Conservation (phyloP, 441 rosid genomes). For the Brassica hybrid region DNA sequence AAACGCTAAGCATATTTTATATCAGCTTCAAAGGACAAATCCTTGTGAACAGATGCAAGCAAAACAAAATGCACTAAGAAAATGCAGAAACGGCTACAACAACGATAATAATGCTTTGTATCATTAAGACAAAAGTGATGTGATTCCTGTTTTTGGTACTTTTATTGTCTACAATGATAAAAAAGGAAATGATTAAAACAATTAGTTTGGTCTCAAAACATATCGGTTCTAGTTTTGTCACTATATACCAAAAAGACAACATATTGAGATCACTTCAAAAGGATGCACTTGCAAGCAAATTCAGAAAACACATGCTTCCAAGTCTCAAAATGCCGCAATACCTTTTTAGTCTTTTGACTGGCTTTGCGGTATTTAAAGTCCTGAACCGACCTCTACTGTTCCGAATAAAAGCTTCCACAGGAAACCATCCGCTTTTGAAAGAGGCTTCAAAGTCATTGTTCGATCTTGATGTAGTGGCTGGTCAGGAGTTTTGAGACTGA, state of each 20-base stretch:
- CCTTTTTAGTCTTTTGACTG: slow-evolving; percentile 27
- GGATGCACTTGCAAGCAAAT: slow-evolving; percentile 39
- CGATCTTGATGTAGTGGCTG: slow-evolving; percentile 55
- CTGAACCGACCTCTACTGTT: slow-evolving; percentile 23
- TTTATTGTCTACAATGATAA: neutral
- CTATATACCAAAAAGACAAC: slow-evolving; percentile 28
- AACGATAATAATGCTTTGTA: neutral
- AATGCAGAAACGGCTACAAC: neutral
- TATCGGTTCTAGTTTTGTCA: slow-evolving; percentile 18
- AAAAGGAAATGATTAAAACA: slow-evolving; percentile 3
- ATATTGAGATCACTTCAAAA: slow-evolving; percentile 24
- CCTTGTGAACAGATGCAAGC: slow-evolving; percentile 1
- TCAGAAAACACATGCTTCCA: slow-evolving; percentile 41
- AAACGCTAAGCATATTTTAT: neutral
- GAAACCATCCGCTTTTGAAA: slow-evolving; percentile 36
- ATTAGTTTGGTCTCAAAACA: slow-evolving; percentile 32
- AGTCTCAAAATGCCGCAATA: slow-evolving; percentile 22
- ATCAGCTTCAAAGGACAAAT: slow-evolving; percentile 7
- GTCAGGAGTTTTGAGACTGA: slow-evolving; percentile 54
- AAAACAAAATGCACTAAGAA: too few species aligned
- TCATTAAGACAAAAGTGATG: neutral
- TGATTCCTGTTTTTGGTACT: too few species aligned
- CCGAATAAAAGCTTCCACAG: too few species aligned
- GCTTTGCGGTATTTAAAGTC: slow-evolving; percentile 19
- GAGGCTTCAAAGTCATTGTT: slow-evolving; percentile 50